Evolutionary conservation across 2,329 filamentous ascomycete genomes (phyloP).

Genomic region (Pseudogymnoascus sp.): DNA sequence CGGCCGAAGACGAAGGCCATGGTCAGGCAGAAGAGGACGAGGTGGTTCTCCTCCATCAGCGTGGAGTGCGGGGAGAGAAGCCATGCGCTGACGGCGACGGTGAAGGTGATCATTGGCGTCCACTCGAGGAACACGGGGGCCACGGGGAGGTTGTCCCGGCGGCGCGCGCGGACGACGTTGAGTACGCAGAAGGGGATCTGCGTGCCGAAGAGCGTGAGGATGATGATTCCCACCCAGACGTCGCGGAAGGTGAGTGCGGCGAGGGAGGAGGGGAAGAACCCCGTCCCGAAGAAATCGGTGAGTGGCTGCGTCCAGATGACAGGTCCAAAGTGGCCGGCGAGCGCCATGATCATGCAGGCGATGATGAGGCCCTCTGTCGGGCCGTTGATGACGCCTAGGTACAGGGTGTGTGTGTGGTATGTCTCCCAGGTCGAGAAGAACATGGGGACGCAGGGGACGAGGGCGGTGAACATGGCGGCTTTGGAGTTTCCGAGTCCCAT

Average conservation of each 20-base stretch:
- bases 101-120: constrained; percentile 82
- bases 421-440: constrained; percentile 99
- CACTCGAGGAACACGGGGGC: constrained; percentile 85
- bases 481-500: constrained; percentile 83
- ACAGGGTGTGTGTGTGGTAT: constrained; percentile 95
- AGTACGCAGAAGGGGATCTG: constrained; percentile 85
- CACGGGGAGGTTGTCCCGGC: constrained; percentile 62
- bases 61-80: constrained; percentile 82
- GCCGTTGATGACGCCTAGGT: constrained; percentile 92
- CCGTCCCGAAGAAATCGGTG: constrained; percentile 57
- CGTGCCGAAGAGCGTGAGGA: constrained; percentile 54
- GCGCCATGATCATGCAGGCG: constrained; percentile 75
- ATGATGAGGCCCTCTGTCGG: constrained; percentile 92
- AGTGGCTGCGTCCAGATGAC: constrained; percentile 77
- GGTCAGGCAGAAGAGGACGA: constrained; percentile 85
- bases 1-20: constrained; percentile 97
- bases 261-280: constrained; percentile 57
- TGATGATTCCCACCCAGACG: constrained; percentile 71
- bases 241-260: constrained; percentile 72
- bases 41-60: constrained; percentile 72
- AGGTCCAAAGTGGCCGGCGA: constrained; percentile 81
- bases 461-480: constrained; percentile 80
- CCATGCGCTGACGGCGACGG: constrained; percentile 68
- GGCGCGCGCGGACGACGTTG: constrained; percentile 74
- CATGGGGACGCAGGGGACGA: constrained; percentile 91